phyloP scores from a whole-genome alignment of 1,139 yeast species.

The Tardiomyces blankii region DNA sequence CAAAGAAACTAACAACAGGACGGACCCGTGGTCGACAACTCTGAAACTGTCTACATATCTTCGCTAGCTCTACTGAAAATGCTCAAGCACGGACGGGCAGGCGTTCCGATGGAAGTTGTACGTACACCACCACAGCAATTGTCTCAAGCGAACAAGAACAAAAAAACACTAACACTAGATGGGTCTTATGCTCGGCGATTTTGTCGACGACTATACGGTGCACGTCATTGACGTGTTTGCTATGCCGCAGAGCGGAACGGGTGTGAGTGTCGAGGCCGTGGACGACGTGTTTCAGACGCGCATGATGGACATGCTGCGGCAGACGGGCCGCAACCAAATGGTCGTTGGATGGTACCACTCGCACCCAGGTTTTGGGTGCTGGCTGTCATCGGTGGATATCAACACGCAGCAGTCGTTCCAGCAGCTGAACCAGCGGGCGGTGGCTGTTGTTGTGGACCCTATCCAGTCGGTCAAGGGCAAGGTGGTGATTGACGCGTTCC shows the following conservation, averaged over 20 bases:
- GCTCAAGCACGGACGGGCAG: conserved; percentile 98
- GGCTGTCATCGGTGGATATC: conserved; percentile 96
- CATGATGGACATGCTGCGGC: conserved; percentile 99
- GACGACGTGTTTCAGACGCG: conserved; percentile 98
- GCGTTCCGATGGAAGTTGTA: conserved; percentile 97
- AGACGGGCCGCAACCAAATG: conserved; percentile 97
- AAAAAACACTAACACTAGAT: conserved; percentile 28
- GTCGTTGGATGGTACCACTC: conserved; percentile 66
- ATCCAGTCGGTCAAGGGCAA: conserved; percentile 94
- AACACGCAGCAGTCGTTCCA: conserved; percentile 92
- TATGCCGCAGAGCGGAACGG: conserved; percentile 95
- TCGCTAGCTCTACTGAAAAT: conserved; percentile 89
- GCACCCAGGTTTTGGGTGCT: conserved; percentile 99
- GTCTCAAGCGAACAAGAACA: too few relatives aligned
- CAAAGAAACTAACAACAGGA: conserved; percentile 30
- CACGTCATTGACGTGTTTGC: conserved; percentile 98
- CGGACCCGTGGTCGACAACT: conserved; percentile 81
- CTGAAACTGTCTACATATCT: conserved; percentile 93
- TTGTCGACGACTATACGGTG: conserved; percentile 94
- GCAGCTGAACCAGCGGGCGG: conserved; percentile 88
- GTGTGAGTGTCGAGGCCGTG: conserved; percentile 98
- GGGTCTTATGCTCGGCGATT: conserved; percentile 99
- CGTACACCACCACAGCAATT: conserved; percentile 3
- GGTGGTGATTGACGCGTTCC: conserved; percentile 96
- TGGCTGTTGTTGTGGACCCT: conserved; percentile 96